Conservation (phyloP, 2,329 filamentous ascomycete species). For the Fusarium nanum region DNA sequence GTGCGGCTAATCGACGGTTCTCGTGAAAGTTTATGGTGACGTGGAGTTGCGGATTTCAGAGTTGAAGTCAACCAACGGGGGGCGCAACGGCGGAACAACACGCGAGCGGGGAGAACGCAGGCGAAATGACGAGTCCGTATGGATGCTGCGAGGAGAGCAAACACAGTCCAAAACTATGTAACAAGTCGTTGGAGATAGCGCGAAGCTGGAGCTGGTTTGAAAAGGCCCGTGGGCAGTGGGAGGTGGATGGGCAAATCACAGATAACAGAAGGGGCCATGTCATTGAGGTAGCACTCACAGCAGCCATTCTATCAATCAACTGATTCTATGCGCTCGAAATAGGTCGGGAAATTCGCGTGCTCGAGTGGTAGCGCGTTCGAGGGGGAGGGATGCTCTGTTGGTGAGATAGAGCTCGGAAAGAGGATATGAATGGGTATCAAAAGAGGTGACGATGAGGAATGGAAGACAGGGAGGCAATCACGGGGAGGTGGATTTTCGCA, state of each 20-base stretch:
- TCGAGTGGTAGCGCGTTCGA: conserved; percentile 37
- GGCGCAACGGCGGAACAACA: conserved; percentile 40
- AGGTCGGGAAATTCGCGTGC: conserved; percentile 34
- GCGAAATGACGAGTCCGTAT: conserved; percentile 4
- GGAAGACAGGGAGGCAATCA: conserved; percentile 47
- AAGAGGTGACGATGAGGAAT: conserved; percentile 47
- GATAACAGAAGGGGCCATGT: conserved; percentile 34
- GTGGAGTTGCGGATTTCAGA: conserved; percentile 28
- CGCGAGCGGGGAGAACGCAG: conserved; percentile 36
- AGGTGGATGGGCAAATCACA: conserved; percentile 26
- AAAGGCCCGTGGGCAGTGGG: conserved; percentile 5
- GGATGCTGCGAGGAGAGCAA: neutral
- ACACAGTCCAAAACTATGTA: neutral
- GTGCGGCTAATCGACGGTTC: neutral
- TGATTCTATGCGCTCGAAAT: conserved; percentile 47
- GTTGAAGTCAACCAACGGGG: conserved; percentile 31
- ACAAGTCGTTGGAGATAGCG: neutral
- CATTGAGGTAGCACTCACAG: conserved; percentile 52
- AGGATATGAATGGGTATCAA: conserved; percentile 50
- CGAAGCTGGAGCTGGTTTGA: conserved; percentile 15
- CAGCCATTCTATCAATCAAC: conserved; percentile 57
- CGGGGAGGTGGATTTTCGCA: conserved; percentile 50
- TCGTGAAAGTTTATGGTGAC: conserved; percentile 19
- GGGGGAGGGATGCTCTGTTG: conserved; percentile 30
- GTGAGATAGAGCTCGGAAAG: conserved; percentile 36